phyloP scores from a whole-genome alignment of 495 filamentous ascomycete species.

The Aspergillus olivimuriae region DNA sequence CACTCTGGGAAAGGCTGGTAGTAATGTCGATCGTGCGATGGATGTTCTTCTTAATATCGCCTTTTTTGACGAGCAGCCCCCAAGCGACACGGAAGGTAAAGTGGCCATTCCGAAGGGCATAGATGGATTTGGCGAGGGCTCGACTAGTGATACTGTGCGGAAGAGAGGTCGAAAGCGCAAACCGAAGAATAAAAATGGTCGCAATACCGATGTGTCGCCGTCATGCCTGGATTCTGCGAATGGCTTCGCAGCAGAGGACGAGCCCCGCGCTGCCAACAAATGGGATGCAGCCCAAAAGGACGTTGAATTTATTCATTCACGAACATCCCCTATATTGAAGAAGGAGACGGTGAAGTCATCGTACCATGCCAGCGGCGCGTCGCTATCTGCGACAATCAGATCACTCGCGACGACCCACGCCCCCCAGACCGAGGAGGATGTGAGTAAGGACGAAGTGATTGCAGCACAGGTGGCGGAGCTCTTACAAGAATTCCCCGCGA shows the following conservation, averaged over 20 bases:
- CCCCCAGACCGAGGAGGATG: slow-evolving; percentile 21
- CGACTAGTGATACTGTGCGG: slow-evolving; percentile 23
- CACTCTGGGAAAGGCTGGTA: slow-evolving; percentile 56
- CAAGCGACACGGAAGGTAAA: slow-evolving; percentile 29
- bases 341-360: slow-evolving; percentile 48
- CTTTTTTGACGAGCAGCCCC: slow-evolving; percentile 56
- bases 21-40: slow-evolving; percentile 60
- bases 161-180: slow-evolving; percentile 43
- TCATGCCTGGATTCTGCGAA: slow-evolving; percentile 7
- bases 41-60: slow-evolving; percentile 75
- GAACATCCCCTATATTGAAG: slow-evolving; percentile 37
- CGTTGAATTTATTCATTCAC: slow-evolving; percentile 52
- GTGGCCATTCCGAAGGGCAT: slow-evolving; percentile 58
- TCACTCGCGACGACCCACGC: slow-evolving; percentile 38
- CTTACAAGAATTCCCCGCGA: slow-evolving; percentile 41
- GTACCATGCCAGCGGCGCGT: slow-evolving; percentile 59
- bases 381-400: slow-evolving; percentile 47
- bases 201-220: slow-evolving; percentile 9
- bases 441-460: slow-evolving; percentile 38
- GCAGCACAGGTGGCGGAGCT: slow-evolving; percentile 49
- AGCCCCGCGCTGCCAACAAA: slow-evolving; percentile 28
- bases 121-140: slow-evolving; percentile 63
- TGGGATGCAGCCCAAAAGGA: slow-evolving; percentile 53
- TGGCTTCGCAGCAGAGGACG: slow-evolving; percentile 8
- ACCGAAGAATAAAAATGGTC: slow-evolving; percentile 16